Conservation (phyloP, 1,284 basidiomycete species). For the Exobasidium rhododendri region DNA sequence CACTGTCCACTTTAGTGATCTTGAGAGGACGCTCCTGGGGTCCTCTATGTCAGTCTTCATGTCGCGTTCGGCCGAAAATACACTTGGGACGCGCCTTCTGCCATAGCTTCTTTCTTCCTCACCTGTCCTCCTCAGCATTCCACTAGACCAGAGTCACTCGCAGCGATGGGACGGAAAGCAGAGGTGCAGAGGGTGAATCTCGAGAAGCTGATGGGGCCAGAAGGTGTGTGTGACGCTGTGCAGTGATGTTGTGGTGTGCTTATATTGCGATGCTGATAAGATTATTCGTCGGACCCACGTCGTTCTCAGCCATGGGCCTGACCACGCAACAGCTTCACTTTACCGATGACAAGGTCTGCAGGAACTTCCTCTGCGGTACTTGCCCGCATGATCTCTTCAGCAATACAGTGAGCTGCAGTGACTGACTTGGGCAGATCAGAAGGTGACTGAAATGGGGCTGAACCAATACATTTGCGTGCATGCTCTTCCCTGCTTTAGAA, state of each 20-base stretch:
- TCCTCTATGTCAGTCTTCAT: no score
- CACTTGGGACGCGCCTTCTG: no score
- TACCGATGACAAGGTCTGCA: constrained; percentile 98
- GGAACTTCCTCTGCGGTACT: constrained; percentile 94
- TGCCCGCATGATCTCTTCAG: constrained; percentile 97
- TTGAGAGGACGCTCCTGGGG: no score
- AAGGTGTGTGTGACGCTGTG: constrained; percentile 22
- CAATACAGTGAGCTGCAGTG: constrained; percentile 74
- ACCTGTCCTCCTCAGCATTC: neutral
- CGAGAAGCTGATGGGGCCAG: constrained; percentile 61
- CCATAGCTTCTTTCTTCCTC: neutral
- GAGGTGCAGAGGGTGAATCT: constrained; percentile 91
- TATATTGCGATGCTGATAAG: neutral
- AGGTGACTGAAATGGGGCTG: no score
- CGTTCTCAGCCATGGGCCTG: constrained; percentile 48
- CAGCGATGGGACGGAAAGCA: constrained; percentile 49
- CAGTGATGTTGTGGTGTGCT: no score
- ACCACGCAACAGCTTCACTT: constrained; percentile 69
- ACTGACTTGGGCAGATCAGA: neutral
- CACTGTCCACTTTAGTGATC: no score
- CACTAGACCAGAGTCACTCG: neutral
- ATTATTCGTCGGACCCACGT: no score
- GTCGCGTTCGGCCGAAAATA: no score
- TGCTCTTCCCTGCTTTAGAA: no score
- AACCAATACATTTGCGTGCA: no score